These are phyloP conservation scores for Evernia prunastri DNA, from an alignment of 495 filamentous ascomycete species.

Conservation along the genomic window DNA sequence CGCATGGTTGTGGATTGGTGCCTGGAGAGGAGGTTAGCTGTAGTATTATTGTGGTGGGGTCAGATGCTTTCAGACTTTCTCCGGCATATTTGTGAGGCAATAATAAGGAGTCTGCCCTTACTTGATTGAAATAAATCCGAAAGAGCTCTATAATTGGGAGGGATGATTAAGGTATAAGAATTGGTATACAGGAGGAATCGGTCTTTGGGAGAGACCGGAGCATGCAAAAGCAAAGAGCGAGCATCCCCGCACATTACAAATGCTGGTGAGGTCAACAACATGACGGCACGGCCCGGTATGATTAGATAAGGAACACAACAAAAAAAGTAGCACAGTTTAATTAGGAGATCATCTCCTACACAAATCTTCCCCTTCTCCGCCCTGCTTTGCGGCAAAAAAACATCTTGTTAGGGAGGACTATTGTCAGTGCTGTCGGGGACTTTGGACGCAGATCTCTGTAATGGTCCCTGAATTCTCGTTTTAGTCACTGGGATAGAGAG, in stretches of 20 bases:
- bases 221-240: not conserved
- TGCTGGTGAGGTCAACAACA: too few relatives aligned
- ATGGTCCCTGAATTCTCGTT: too few relatives aligned
- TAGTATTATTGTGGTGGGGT: not conserved
- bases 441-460: too few relatives aligned
- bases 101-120: not conserved
- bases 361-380: too few relatives aligned
- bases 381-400: too few relatives aligned
- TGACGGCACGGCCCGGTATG: too few relatives aligned
- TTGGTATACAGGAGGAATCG: not conserved
- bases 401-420: too few relatives aligned
- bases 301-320: too few relatives aligned
- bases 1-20: slow-evolving; percentile 33
- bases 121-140: not conserved
- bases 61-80: slow-evolving; percentile 3
- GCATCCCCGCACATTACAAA: not conserved
- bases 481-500: too few relatives aligned
- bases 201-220: not conserved
- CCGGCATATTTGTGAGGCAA: slow-evolving; percentile 1
- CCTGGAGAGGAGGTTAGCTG: slow-evolving; percentile 15
- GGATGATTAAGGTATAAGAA: not conserved
- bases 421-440: too few relatives aligned
- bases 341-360: too few relatives aligned
- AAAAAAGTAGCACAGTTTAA: too few relatives aligned
- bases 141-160: not conserved